phyloP scores from a whole-genome alignment of 1,284 basidiomycete genomes.

The Butyriboletus pseudospeciosus region DNA sequence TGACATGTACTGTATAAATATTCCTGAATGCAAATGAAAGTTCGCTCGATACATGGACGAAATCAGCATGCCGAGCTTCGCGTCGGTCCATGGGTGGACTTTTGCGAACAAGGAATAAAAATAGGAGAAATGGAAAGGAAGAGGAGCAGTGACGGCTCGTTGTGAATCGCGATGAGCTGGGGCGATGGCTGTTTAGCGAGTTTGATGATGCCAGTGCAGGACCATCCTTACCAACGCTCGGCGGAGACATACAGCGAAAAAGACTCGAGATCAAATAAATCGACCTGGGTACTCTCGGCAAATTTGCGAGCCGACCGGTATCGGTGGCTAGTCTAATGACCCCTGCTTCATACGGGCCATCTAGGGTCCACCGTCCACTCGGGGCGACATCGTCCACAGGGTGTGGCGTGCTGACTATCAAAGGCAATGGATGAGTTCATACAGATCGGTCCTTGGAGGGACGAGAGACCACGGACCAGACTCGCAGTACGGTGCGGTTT shows the following conservation, averaged over 20 bases:
- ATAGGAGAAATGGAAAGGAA: background rate
- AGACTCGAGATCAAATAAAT: conserved; percentile 8
- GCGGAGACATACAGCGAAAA: conserved; percentile 27
- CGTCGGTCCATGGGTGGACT: background rate
- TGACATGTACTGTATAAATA: background rate
- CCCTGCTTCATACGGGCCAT: background rate
- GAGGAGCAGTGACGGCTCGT: background rate
- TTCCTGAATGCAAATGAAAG: background rate
- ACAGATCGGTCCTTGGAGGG: background rate
- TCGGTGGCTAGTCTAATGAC: conserved; percentile 7
- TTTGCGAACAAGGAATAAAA: background rate
- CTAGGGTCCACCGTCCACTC: background rate
- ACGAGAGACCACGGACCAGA: background rate
- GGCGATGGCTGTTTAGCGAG: background rate
- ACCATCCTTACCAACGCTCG: background rate
- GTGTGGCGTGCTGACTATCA: background rate
- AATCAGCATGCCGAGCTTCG: background rate
- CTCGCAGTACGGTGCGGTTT: background rate
- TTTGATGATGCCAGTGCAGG: background rate
- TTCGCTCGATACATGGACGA: background rate
- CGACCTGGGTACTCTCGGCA: background rate
- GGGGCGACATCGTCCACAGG: background rate
- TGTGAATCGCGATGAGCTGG: background rate
- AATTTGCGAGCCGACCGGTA: conserved; percentile 20
- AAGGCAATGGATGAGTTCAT: background rate